Evolutionary conservation across 164 flowering plant genomes (phyloP), one percentile per base, ranked within the genome.

Genomic region (Vitis labrusca): DNA sequence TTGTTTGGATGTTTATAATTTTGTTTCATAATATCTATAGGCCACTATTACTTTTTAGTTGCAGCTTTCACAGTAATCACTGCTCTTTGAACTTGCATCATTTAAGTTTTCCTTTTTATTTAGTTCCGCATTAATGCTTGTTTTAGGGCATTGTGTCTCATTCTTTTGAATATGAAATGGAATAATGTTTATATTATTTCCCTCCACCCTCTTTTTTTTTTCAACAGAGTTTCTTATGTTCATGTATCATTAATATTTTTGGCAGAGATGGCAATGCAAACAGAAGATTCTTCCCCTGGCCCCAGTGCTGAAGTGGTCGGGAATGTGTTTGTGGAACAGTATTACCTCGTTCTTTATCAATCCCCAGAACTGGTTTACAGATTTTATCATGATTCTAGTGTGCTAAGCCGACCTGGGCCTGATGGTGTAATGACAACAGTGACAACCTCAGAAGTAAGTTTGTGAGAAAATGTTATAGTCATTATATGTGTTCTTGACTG

Each of bases 381-480:
- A 29, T 84, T 84, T 58, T 84, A 84, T 61, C 53, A 64, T 10
- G 83, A 84, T 23, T 19, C 57, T 1, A 84, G 87, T 73, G 58
- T 59, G 9, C 16, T 77, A 1, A 57, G 75, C 63, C 65, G 85
- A 23, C 83, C 83, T 10, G 81, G 66, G 2, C 19, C 71, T 3
- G 78, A 79, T 52, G 81, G 82, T 47, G 53, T 10, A 19, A 65
- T 77, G 74, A 63, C 63, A 0, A 54, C 74, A 1, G 69, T 69
- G 15, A 71, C 75, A 47, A 74, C 79, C 13, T 17, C 69, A 27
- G 50, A 73, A 16, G 86, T 83, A 73, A 70, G 80, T 52, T 54
- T 16, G 15, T 23, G n/a, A 11, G 5, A 47, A 29, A 15, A 11
- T 14, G n/a, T 19, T 65, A 0, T 14, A 6, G 27, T 17, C 37